phyloP scores from a whole-genome alignment of 257 asterid genomes.

The Capsicum pubescens region DNA sequence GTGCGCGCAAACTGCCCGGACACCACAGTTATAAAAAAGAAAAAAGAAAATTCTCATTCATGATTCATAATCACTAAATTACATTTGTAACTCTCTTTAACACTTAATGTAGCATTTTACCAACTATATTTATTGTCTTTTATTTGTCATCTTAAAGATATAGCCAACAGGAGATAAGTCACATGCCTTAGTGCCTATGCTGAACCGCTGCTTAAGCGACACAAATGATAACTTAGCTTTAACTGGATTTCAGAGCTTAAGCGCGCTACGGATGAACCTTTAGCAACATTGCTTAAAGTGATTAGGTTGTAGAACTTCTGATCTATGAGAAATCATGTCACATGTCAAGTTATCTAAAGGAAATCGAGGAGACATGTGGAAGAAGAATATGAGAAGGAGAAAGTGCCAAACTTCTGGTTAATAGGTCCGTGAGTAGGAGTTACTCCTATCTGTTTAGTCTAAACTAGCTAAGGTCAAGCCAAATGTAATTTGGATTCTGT shows the following conservation, averaged over 20 bases:
- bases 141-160: slow-evolving; percentile 5
- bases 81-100: slow-evolving; percentile 15
- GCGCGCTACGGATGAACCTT: not conserved
- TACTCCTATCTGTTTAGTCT: not conserved
- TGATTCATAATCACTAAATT: not conserved
- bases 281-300: not conserved
- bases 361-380: not conserved
- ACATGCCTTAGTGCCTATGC: not conserved
- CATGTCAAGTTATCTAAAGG: not conserved
- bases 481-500: not conserved
- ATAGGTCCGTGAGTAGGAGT: not conserved
- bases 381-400: not conserved
- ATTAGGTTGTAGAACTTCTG: slow-evolving; percentile 3
- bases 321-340: not conserved
- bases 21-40: not conserved
- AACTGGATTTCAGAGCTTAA: not conserved
- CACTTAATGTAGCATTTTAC: not conserved
- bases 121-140: not conserved
- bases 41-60: not conserved
- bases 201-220: not conserved
- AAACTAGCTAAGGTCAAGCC: slow-evolving; percentile 19
- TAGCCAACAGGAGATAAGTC: not conserved
- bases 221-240: not conserved
- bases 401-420: not conserved
- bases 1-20: not conserved